phyloP scores from a whole-genome alignment of 2,329 filamentous ascomycete genomes.

The Phaeosphaeriaceae sp. region DNA sequence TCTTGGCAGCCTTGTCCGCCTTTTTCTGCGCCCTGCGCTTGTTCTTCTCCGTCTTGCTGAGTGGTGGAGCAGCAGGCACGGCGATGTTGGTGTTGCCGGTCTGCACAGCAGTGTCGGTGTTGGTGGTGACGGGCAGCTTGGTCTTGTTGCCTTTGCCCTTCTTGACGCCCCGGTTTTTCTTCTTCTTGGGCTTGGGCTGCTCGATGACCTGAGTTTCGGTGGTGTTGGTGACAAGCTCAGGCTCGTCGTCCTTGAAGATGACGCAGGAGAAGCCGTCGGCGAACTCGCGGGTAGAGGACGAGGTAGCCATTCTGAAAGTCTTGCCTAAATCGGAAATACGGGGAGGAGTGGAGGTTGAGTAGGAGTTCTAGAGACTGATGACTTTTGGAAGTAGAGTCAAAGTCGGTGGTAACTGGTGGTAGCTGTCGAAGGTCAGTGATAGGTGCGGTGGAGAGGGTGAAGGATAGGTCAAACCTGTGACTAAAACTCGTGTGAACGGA shows the following conservation, averaged over 20 bases:
- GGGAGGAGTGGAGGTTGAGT: too few relatives aligned
- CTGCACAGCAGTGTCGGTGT: neutral
- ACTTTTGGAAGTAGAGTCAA: neutral
- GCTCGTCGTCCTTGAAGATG: neutral
- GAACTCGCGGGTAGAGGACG: neutral
- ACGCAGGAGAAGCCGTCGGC: neutral
- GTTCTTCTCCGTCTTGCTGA: neutral
- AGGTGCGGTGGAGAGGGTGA: neutral
- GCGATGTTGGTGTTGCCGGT: neutral
- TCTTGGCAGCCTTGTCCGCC: neutral
- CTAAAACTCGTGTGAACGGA: neutral
- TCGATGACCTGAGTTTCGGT: neutral
- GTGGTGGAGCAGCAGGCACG: neutral
- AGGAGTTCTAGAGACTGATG: neutral
- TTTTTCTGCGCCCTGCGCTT: neutral
- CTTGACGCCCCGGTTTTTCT: neutral
- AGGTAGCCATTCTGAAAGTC: neutral
- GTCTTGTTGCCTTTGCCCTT: neutral
- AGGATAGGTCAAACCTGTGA: neutral
- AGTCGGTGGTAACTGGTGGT: neutral
- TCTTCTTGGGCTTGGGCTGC: neutral
- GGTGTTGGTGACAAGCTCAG: neutral
- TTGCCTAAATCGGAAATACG: too few relatives aligned
- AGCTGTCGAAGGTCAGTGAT: neutral
- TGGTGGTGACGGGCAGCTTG: neutral